These are phyloP conservation scores for Sordaria brevicollis DNA, from an alignment of 495 filamentous ascomycete species.

Conservation along the genomic window DNA sequence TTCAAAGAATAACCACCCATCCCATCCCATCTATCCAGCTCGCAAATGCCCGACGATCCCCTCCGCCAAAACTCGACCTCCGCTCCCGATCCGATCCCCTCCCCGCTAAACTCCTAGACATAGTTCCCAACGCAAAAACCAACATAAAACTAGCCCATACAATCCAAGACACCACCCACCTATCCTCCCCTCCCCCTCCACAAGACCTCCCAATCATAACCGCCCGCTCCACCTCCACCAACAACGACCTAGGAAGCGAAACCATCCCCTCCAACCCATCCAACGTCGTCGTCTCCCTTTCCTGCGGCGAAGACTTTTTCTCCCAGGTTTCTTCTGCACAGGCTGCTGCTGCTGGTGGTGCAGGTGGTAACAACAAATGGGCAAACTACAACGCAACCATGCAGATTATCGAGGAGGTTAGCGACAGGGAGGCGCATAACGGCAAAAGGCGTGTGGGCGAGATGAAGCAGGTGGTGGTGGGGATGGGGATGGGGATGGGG, in stretches of 20 bases:
- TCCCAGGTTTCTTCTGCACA: no score
- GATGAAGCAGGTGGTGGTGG: neutral
- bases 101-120: neutral
- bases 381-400: neutral
- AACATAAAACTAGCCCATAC: neutral
- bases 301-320: neutral
- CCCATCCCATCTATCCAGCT: neutral
- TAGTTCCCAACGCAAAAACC: neutral
- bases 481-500: neutral
- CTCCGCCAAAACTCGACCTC: neutral
- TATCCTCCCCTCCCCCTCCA: neutral
- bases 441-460: no score
- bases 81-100: neutral
- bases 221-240: neutral
- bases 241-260: neutral
- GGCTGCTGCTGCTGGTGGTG: no score
- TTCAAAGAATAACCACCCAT: neutral
- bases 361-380: no score
- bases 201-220: neutral
- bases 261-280: neutral
- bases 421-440: neutral
- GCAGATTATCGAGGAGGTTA: neutral
- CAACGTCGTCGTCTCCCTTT: neutral
- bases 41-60: neutral
- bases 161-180: neutral